Evolutionary conservation across 768 basidiomycete species (phyloP).

Genomic region (Rhodosporidiobolus sp.): DNA sequence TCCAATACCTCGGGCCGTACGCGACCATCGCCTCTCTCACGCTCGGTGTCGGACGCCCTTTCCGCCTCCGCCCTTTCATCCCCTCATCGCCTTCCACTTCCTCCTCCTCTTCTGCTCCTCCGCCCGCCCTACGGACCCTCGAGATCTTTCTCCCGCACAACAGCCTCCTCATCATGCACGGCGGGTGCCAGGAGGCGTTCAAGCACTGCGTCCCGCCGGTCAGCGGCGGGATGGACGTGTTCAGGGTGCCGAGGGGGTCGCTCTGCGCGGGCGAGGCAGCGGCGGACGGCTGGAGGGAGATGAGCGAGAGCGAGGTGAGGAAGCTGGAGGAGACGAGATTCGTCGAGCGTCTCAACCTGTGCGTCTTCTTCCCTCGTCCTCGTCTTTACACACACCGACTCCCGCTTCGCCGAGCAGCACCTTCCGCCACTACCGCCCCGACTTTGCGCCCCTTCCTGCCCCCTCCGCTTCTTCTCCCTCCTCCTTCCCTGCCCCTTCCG

Average conservation of each 20-base stretch:
- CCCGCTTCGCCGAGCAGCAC: slow-evolving; percentile 27
- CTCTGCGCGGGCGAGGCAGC: not conserved
- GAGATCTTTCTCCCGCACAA: slow-evolving; percentile 42
- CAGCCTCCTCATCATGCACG: slow-evolving; percentile 44
- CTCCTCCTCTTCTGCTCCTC: not conserved
- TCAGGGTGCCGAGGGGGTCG: slow-evolving; percentile 23
- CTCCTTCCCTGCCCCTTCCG: not conserved
- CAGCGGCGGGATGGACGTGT: slow-evolving; percentile 39
- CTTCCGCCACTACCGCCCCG: slow-evolving; percentile 44
- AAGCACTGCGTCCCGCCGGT: slow-evolving; percentile 42
- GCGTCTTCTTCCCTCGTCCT: not conserved
- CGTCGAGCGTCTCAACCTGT: slow-evolving; percentile 43
- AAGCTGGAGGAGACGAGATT: slow-evolving; percentile 6
- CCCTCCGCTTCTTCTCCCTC: slow-evolving; percentile 1
- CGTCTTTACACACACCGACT: too few species aligned
- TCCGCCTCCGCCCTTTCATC: slow-evolving; percentile 40
- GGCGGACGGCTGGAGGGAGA: slow-evolving; percentile 5
- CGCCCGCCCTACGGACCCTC: slow-evolving; percentile 34
- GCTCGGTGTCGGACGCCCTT: slow-evolving; percentile 41
- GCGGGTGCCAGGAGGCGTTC: slow-evolving; percentile 42
- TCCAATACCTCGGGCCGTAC: slow-evolving; percentile 44
- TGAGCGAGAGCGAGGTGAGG: slow-evolving; percentile 15
- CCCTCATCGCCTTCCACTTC: slow-evolving; percentile 7
- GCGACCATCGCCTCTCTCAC: slow-evolving; percentile 44
- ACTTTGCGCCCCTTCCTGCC: slow-evolving; percentile 39